Conservation (phyloP, 176 grass and related monocot species). For the Eragrostis nindensis region DNA sequence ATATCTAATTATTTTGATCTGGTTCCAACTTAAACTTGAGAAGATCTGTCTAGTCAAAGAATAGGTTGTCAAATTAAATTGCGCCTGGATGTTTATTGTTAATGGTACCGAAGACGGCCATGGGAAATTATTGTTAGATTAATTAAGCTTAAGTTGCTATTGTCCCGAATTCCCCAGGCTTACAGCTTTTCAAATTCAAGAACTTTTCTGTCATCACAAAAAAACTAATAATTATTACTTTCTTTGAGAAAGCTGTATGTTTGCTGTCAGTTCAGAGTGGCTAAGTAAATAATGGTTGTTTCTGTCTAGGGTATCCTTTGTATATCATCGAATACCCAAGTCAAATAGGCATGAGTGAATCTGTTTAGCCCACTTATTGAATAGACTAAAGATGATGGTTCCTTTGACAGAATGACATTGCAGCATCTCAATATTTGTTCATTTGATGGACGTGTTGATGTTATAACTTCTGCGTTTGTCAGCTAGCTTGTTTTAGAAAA, state of each 20-base stretch:
- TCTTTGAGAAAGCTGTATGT: background rate
- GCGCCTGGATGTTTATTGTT: background rate
- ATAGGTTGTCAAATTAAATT: constrained; percentile 5
- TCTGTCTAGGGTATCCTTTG: constrained; percentile 1
- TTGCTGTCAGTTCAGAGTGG: background rate
- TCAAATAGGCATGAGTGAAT: background rate
- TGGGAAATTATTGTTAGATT: background rate
- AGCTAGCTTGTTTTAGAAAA: background rate
- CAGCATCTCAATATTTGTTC: background rate
- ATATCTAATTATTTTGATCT: background rate
- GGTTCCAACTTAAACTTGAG: background rate
- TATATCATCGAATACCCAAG: background rate
- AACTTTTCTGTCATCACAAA: background rate
- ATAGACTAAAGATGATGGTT: background rate
- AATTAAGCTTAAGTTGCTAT: background rate
- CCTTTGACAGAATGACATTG: background rate
- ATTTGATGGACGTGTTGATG: background rate
- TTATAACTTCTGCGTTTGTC: background rate
- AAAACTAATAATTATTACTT: background rate
- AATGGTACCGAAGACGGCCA: background rate
- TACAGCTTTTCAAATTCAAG: background rate
- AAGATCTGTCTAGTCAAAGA: background rate
- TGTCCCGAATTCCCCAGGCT: background rate
- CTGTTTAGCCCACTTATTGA: background rate
- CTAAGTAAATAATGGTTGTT: background rate